Conservation (phyloP, 192 early-diverging fungal species). For the Coemansia sp. region DNA sequence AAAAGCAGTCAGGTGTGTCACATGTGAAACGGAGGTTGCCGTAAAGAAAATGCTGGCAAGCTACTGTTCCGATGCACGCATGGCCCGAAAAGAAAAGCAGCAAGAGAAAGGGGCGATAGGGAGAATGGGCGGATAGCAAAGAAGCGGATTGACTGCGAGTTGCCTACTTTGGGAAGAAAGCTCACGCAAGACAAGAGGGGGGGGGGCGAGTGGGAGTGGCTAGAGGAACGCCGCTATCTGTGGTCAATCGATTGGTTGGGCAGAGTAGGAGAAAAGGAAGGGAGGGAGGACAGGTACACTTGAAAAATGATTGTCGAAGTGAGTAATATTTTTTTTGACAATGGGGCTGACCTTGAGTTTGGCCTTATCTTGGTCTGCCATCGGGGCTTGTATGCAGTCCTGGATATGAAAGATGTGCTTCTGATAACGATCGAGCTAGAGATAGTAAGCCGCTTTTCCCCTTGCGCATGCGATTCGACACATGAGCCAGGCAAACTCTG, state of each 20-base stretch:
- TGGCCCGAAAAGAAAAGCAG: background rate
- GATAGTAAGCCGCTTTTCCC: background rate
- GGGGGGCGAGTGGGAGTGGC: background rate
- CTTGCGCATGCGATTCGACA: background rate
- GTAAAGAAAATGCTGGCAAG: background rate
- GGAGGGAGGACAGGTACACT: background rate
- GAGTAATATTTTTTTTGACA: background rate
- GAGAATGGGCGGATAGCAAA: background rate
- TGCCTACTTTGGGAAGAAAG: background rate
- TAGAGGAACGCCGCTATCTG: background rate
- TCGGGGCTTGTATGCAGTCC: background rate
- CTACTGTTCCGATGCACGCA: background rate
- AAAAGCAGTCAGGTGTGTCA: background rate
- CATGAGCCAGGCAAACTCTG: too few relatives aligned
- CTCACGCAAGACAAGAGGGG: background rate
- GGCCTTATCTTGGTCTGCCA: background rate
- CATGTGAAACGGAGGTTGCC: background rate
- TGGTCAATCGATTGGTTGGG: background rate
- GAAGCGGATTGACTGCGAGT: background rate
- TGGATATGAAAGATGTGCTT: background rate
- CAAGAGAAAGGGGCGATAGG: background rate
- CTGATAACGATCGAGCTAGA: background rate
- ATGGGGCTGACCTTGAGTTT: background rate
- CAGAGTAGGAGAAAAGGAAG: background rate
- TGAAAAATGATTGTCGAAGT: background rate